These are phyloP conservation scores for Prosopis cineraria DNA, from an alignment of 306 rosid species.

Conservation along the genomic window DNA sequence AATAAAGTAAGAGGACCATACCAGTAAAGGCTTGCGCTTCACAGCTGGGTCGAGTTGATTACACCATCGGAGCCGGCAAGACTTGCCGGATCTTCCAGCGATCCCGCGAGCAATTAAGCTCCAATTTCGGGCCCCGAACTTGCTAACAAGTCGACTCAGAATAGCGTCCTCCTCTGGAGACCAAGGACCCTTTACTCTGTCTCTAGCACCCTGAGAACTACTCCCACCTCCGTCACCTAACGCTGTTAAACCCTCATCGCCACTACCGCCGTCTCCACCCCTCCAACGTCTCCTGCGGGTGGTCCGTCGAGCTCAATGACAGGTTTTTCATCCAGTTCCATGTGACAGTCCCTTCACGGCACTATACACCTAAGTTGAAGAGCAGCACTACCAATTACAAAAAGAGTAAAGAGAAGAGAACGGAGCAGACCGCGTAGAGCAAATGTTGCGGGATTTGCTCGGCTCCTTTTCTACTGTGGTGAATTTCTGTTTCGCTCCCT, in stretches of 20 bases:
- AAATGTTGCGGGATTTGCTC: conserved; percentile 36
- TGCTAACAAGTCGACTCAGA: conserved; percentile 76
- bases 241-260: conserved; percentile 50
- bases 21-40: conserved; percentile 91
- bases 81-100: conserved; percentile 89
- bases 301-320: conserved; percentile 32
- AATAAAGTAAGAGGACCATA: conserved; percentile 3
- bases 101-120: conserved; percentile 91
- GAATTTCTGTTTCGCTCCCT: background rate
- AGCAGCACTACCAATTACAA: background rate
- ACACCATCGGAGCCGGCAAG: conserved; percentile 97
- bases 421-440: conserved; percentile 37
- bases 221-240: conserved; percentile 43
- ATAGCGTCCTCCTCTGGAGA: conserved; percentile 90
- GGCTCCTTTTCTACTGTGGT: background rate
- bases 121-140: conserved; percentile 94
- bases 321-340: conserved; percentile 47
- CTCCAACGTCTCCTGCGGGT: conserved; percentile 12
- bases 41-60: conserved; percentile 95
- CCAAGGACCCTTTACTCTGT: conserved; percentile 92
- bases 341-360: background rate
- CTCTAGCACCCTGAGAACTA: conserved; percentile 35
- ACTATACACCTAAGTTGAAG: background rate
- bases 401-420: background rate
- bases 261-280: conserved; percentile 46